Percentiles rank a stretch among this genome's conserved stretches.
Conservation (phyloP, 257 asterid genomes). For the Solanum virginianum region DNA sequence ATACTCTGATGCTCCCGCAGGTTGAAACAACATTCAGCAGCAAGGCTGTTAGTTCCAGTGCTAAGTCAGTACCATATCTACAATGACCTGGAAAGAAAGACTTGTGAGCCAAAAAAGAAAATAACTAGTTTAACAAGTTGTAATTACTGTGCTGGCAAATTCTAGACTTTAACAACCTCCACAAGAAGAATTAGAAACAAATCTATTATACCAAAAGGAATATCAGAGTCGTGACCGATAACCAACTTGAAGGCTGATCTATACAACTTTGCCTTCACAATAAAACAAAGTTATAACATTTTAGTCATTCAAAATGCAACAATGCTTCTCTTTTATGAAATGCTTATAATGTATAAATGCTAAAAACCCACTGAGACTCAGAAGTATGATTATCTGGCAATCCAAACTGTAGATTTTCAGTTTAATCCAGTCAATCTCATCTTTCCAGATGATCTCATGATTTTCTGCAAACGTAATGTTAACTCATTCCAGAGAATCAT, state of each 20-base stretch:
- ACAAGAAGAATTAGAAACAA: neutral
- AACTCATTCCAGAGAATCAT: neutral
- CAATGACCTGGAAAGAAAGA: constrained; percentile 46
- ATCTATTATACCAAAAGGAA: neutral
- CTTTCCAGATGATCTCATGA: neutral
- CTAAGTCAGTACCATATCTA: constrained; percentile 69
- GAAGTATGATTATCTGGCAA: neutral
- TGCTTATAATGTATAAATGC: neutral
- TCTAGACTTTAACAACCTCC: neutral
- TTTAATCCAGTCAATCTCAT: neutral
- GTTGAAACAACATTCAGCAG: constrained; percentile 50
- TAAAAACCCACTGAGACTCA: neutral
- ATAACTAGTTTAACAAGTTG: neutral
- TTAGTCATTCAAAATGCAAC: neutral
- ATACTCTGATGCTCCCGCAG: constrained; percentile 74
- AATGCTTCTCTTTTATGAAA: neutral
- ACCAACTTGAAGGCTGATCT: neutral
- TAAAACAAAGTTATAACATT: neutral
- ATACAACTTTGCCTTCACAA: neutral
- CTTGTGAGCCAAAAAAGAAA: neutral
- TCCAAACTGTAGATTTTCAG: neutral
- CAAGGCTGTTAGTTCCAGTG: constrained; percentile 47
- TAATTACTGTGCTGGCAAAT: neutral
- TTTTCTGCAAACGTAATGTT: neutral
- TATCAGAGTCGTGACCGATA: neutral